Evolutionary conservation across 2,329 filamentous ascomycete species (phyloP).

Genomic region (Tolypocladium sp.): DNA sequence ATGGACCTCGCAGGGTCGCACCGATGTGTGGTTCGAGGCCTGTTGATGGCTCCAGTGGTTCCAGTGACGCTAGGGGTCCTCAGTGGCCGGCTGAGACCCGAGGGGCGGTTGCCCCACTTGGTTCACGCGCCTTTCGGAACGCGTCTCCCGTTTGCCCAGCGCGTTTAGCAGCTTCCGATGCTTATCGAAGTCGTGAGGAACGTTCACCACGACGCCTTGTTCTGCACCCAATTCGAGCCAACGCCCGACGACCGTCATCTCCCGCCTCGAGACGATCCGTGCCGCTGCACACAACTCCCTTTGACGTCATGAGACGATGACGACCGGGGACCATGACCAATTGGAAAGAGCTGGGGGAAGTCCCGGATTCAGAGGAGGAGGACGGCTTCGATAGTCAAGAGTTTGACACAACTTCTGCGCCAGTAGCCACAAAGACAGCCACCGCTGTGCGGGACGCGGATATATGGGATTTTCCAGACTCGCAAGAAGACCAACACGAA

Average conservation of each 20-base stretch:
- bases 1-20: neutral
- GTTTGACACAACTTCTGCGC: neutral
- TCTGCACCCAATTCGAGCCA: neutral
- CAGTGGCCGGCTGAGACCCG: neutral
- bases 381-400: conserved; percentile 30
- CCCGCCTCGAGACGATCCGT: neutral
- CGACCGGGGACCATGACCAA: conserved; percentile 27
- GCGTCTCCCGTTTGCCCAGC: conserved; percentile 15
- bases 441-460: conserved; percentile 5
- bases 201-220: neutral
- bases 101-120: neutral
- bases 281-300: neutral
- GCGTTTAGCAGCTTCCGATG: conserved; percentile 10
- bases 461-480: conserved; percentile 28
- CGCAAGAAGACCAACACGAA: conserved; percentile 12
- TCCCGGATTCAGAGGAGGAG: conserved; percentile 43
- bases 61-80: neutral
- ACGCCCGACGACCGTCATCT: neutral
- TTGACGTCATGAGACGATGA: conserved; percentile 15
- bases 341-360: conserved; percentile 41
- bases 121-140: conserved; percentile 9
- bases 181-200: neutral
- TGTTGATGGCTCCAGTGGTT: neutral
- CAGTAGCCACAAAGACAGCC: neutral
- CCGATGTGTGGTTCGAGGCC: neutral